Conservation (phyloP, 371 early-diverging fungal genomes). For the Blastocladiella emersonii region DNA sequence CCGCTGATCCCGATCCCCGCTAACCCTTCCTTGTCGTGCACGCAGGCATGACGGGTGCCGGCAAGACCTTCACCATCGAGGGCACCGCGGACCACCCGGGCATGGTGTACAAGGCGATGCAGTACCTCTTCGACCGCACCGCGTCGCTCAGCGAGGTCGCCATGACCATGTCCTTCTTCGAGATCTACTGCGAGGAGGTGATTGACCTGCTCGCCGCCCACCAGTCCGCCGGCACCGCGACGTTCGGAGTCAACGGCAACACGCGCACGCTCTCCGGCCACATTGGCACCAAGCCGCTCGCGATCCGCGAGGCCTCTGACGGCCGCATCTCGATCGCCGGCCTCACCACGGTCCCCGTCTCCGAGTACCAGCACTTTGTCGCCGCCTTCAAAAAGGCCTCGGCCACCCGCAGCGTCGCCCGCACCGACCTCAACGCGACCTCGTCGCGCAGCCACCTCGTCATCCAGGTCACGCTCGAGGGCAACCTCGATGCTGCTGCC, state of each 20-base stretch:
- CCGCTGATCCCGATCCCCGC: neutral
- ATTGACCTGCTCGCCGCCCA: slow-evolving; percentile 33
- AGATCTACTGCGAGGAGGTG: slow-evolving; percentile 48
- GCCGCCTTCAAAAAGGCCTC: slow-evolving; percentile 18
- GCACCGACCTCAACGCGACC: slow-evolving; percentile 46
- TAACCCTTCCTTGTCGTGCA: neutral
- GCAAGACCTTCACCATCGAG: slow-evolving; percentile 58
- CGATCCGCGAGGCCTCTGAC: slow-evolving; percentile 32
- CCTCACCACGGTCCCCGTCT: slow-evolving; percentile 29
- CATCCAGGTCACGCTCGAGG: slow-evolving; percentile 22
- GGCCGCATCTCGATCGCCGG: slow-evolving; percentile 40
- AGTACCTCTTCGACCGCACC: slow-evolving; percentile 16
- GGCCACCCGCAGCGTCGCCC: slow-evolving; percentile 42
- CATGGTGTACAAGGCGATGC: slow-evolving; percentile 38
- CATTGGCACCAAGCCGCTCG: slow-evolving; percentile 12
- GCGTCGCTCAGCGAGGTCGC: neutral
- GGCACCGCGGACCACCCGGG: slow-evolving; percentile 32
- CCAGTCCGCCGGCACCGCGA: slow-evolving; percentile 16
- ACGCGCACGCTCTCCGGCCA: neutral
- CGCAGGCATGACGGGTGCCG: slow-evolving; percentile 13
- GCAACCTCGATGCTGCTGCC: slow-evolving; percentile 7
- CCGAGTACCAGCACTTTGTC: slow-evolving; percentile 31
- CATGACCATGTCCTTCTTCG: slow-evolving; percentile 39
- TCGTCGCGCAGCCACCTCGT: slow-evolving; percentile 54
- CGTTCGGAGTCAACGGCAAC: neutral